phyloP scores from a whole-genome alignment of 2,329 filamentous ascomycete genomes.

The Stagonosporopsis cucurbitacearum region DNA sequence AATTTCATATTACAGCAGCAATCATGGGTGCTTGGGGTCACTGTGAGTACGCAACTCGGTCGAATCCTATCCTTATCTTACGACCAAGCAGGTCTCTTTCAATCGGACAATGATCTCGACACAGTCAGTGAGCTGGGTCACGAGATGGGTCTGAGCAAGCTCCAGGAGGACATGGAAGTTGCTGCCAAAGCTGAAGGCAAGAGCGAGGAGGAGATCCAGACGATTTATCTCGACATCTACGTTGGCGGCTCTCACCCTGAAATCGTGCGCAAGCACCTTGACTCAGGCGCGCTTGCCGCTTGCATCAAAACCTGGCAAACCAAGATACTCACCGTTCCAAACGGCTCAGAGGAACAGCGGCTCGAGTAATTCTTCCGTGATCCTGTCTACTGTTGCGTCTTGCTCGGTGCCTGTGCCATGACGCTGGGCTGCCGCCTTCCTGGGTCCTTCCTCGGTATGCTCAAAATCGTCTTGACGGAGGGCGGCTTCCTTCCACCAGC shows the following conservation, averaged over 20 bases:
- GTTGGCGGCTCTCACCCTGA: constrained; percentile 17
- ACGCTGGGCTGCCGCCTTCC: constrained; percentile 26
- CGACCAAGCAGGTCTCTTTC: constrained; percentile 24
- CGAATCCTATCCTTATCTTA: background rate
- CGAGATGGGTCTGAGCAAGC: constrained; percentile 23
- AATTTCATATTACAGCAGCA: background rate
- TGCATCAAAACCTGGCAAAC: constrained; percentile 21
- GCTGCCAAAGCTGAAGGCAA: constrained; percentile 21
- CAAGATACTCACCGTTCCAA: constrained; percentile 16
- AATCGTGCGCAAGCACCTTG: constrained; percentile 27
- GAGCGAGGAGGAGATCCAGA: constrained; percentile 7
- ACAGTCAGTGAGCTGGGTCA: constrained; percentile 17
- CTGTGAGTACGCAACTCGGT: constrained; percentile 2
- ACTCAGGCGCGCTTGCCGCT: constrained; percentile 22
- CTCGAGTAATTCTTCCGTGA: constrained; percentile 11
- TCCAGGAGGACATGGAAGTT: constrained; percentile 19
- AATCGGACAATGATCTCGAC: constrained; percentile 31
- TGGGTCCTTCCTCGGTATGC: constrained; percentile 15
- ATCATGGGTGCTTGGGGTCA: constrained; percentile 30
- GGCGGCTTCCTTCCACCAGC: constrained; percentile 23
- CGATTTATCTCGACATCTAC: constrained; percentile 21
- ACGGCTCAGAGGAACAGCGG: constrained; percentile 1
- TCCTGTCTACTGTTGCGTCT: constrained; percentile 26
- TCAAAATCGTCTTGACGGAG: constrained; percentile 29
- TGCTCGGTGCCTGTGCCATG: constrained; percentile 31